Evolutionary conservation across 2,329 filamentous ascomycete species (phyloP), one percentile per base, ranked within the genome.

Genomic region (Ophidiomyces ophidiicola): DNA sequence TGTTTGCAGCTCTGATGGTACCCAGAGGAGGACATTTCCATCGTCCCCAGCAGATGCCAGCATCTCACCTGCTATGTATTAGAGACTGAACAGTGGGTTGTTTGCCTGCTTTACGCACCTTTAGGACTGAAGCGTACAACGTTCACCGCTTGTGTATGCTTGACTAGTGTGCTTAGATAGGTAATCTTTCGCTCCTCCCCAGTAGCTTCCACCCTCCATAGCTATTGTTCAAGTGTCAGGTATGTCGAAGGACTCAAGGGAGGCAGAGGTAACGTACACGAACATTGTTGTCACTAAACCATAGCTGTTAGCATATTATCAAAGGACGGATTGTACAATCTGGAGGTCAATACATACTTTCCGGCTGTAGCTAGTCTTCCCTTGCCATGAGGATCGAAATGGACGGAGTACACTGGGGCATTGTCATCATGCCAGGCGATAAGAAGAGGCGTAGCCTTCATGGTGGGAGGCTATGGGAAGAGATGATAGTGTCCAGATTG

Each of bases 371-470:
- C 90, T 47, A 98, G 68, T 54, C 90, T 78, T 39, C 86, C 86
- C 61, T 90, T 94, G 48, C 85, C 86, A 56, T 84, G 74, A 33
- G 84, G 84, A 59, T 98, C 88, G 59, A 96, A 98, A 62, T 96
- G 88, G 51, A 86, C 85, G 30, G 88, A 94, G 67, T 96, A 98
- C 59, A 98, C 87, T 43, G 90, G 90, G 53, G 84, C 78, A 66
- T 92, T 94, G 58, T 94, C 84, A 62, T 94, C 84, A 65, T 98
- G 92, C 90, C 90, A 98, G 70, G 92, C 85, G 66, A 98, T 88
- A 58, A 96, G 88, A 52, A 98, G 74, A 53, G 90, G 88, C 56
- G 85, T 80, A 58, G 86, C 87, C 74, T 93, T 96, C 90, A 98
- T 98, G 59, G 62, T 57, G 56, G 36, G 31, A 25, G 32, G 34